Evolutionary conservation across 192 early-diverging fungal genomes (phyloP).

Genomic region (Backusella tarrabulga): DNA sequence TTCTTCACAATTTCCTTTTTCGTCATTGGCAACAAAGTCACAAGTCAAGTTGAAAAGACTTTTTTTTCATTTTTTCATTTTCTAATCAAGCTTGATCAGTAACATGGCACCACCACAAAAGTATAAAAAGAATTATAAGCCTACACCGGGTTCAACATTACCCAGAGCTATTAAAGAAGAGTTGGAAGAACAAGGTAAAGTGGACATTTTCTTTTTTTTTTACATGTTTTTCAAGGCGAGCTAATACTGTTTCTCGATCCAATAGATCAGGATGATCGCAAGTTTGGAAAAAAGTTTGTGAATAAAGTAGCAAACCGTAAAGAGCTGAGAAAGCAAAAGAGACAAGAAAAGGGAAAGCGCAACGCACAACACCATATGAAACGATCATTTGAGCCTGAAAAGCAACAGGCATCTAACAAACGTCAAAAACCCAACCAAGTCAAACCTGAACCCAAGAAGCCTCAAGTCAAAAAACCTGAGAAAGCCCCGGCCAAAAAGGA

Average conservation of each 20-base stretch:
- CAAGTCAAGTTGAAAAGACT: neutral
- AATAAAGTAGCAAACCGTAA: conserved; percentile 46
- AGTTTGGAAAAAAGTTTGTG: conserved; percentile 47
- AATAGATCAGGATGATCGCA: conserved; percentile 45
- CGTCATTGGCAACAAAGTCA: neutral
- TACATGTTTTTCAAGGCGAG: too few species aligned
- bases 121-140: neutral
- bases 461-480: neutral
- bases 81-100: neutral
- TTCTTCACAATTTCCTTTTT: neutral
- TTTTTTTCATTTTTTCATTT: neutral
- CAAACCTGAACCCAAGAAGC: neutral
- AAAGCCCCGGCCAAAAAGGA: neutral
- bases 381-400: conserved; percentile 23
- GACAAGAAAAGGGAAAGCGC: conserved; percentile 38
- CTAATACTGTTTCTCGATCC: neutral
- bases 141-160: conserved; percentile 5
- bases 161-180: conserved; percentile 12
- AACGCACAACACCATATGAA: conserved; percentile 17
- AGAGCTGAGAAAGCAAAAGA: conserved; percentile 48
- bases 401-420: neutral
- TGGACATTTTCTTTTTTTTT: too few species aligned
- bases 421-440: conserved; percentile 1
- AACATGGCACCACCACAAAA: neutral
- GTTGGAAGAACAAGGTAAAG: conserved; percentile 12